These are phyloP conservation scores for Rubia tinctorum DNA, from an alignment of 305 asterid genomes.

Conservation along the genomic window DNA sequence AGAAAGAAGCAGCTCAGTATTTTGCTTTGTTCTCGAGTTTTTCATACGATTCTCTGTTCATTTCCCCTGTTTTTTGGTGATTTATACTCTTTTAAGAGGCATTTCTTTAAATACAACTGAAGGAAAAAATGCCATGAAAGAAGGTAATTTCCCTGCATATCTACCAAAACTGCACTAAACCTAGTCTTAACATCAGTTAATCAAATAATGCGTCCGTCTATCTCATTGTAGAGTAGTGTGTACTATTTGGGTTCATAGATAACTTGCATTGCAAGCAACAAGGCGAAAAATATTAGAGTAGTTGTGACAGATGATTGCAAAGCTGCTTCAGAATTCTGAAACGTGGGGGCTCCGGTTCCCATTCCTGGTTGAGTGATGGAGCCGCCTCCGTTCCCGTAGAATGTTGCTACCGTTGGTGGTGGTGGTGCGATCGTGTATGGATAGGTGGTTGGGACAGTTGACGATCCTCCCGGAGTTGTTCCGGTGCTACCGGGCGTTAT, in stretches of 20 bases:
- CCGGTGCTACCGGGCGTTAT: slow-evolving; percentile 17
- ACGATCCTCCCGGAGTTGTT: slow-evolving; percentile 19
- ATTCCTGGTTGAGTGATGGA: slow-evolving; percentile 24
- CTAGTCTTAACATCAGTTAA: slow-evolving; percentile 14
- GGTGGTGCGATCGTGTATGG: slow-evolving; percentile 23
- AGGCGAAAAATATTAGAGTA: slow-evolving; percentile 10
- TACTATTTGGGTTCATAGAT: slow-evolving; percentile 16
- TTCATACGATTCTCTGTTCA: no score
- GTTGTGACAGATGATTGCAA: not conserved
- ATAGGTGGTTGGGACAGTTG: slow-evolving; percentile 17
- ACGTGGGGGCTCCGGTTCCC: slow-evolving; percentile 18
- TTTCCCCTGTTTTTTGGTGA: not conserved
- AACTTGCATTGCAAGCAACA: slow-evolving; percentile 19
- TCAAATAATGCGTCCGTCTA: not conserved
- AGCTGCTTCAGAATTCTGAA: slow-evolving; percentile 18
- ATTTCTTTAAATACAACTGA: not conserved
- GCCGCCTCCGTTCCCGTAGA: slow-evolving; percentile 34
- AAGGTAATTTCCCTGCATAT: not conserved
- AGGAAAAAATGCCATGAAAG: slow-evolving; percentile 1
- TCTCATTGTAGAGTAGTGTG: not conserved
- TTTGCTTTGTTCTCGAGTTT: not conserved
- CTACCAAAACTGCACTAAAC: slow-evolving; percentile 30
- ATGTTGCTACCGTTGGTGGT: slow-evolving; percentile 16
- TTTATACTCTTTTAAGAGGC: not conserved
- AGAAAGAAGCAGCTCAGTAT: not conserved